Evolutionary conservation across 2,329 filamentous ascomycete genomes (phyloP).

Genomic region (Phaeosphaeria sp.): DNA sequence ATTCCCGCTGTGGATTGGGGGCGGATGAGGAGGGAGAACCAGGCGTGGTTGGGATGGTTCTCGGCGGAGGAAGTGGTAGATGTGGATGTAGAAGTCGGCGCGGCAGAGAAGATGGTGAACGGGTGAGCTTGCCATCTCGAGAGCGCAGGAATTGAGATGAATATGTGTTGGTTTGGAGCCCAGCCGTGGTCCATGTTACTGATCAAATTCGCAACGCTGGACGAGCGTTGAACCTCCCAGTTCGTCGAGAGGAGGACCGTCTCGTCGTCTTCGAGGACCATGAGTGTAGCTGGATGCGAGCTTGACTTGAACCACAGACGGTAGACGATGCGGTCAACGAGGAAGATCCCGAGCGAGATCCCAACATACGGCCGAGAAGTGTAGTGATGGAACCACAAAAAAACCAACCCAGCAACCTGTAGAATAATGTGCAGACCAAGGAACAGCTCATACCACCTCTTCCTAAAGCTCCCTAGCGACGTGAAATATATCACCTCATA

Average conservation of each 20-base stretch:
- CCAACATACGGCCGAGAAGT: constrained; percentile 61
- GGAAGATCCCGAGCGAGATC: constrained; percentile 62
- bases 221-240: constrained; percentile 43
- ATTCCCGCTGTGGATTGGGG: constrained; percentile 62
- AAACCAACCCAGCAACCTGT: constrained; percentile 61
- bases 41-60: constrained; percentile 51
- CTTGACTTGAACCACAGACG: constrained; percentile 61
- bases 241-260: constrained; percentile 61
- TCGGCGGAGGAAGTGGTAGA: constrained; percentile 29
- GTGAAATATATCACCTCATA: constrained; percentile 70
- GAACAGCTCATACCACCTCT: constrained; percentile 69
- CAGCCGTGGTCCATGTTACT: constrained; percentile 60
- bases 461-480: constrained; percentile 65
- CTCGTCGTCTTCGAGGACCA: constrained; percentile 63
- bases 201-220: constrained; percentile 17
- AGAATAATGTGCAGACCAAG: constrained; percentile 65
- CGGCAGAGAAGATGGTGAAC: constrained; percentile 70
- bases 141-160: constrained; percentile 65
- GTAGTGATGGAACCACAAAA: constrained; percentile 67
- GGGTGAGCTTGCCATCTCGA: constrained; percentile 67
- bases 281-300: constrained; percentile 57
- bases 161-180: constrained; percentile 69
- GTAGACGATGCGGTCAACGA: constrained; percentile 65
- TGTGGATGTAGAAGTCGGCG: too few relatives aligned
- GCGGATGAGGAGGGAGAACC: constrained; percentile 66